These are phyloP conservation scores for Prunus fruticosa DNA, from an alignment of 306 rosid species.

Conservation along the genomic window DNA sequence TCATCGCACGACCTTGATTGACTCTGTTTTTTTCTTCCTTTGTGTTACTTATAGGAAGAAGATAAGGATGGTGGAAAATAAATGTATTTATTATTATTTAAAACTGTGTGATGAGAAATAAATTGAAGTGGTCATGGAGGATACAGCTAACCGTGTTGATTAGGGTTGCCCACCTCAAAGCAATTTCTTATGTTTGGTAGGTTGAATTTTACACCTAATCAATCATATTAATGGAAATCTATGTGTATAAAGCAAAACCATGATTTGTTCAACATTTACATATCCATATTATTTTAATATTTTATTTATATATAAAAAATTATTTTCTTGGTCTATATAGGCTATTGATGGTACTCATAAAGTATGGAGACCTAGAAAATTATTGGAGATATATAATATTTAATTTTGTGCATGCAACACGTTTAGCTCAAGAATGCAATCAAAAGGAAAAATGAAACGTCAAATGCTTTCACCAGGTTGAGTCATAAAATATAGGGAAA, in stretches of 20 bases:
- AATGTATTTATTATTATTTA: neutral
- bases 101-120: neutral
- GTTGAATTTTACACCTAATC: conserved; percentile 7
- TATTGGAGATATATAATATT: neutral
- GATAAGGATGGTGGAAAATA: neutral
- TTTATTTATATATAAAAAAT: no score
- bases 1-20: neutral
- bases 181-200: conserved; percentile 14
- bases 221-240: neutral
- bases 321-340: no score
- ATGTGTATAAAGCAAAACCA: neutral
- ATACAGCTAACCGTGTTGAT: conserved; percentile 16
- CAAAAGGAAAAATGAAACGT: neutral
- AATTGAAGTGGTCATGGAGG: conserved; percentile 17
- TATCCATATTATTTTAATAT: no score
- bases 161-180: conserved; percentile 8
- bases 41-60: neutral
- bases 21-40: no score
- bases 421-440: neutral
- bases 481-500: neutral
- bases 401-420: neutral
- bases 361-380: neutral
- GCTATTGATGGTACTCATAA: no score
- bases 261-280: neutral
- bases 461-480: neutral